phyloP scores from a whole-genome alignment of 2,329 filamentous ascomycete species.

The Xylariaceae sp. region DNA sequence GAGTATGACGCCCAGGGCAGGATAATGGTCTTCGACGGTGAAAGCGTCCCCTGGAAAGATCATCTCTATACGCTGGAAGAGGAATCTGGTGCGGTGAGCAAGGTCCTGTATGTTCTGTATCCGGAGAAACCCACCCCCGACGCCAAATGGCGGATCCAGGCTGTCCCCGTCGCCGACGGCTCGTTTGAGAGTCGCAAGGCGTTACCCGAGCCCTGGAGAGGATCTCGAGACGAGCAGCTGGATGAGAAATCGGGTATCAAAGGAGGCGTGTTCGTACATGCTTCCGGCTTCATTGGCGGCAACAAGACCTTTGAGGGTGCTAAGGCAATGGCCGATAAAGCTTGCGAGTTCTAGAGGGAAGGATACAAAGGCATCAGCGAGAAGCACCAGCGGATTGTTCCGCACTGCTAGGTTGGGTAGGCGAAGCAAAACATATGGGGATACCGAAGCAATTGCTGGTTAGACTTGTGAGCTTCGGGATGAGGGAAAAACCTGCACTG shows the following conservation, averaged over 20 bases:
- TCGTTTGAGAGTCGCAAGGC: conserved; percentile 92
- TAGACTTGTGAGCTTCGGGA: too few relatives aligned
- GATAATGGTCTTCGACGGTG: conserved; percentile 73
- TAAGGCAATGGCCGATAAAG: conserved; percentile 79
- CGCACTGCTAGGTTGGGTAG: too few relatives aligned
- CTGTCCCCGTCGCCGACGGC: conserved; percentile 78
- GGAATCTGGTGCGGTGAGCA: conserved; percentile 45
- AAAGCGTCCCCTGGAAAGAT: conserved; percentile 91
- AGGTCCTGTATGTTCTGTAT: conserved; percentile 85
- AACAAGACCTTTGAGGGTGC: conserved; percentile 90
- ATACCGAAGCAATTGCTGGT: too few relatives aligned
- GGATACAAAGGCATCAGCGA: too few relatives aligned
- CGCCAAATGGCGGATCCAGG: conserved; percentile 90
- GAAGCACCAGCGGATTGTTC: too few relatives aligned
- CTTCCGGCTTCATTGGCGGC: conserved; percentile 92
- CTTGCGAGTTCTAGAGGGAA: conserved; percentile 46
- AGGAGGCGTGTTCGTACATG: conserved; percentile 89
- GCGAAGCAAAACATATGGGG: too few relatives aligned
- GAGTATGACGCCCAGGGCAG: conserved; percentile 72
- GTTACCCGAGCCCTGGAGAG: conserved; percentile 87
- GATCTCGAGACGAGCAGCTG: conserved; percentile 81
- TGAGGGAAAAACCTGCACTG: too few relatives aligned
- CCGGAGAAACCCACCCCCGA: conserved; percentile 73
- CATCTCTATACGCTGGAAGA: conserved; percentile 87
- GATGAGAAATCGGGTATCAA: conserved; percentile 66